These are phyloP conservation scores for Tetrapisispora nanseiensis DNA, from an alignment of 805 yeast genomes.

Conservation along the genomic window DNA sequence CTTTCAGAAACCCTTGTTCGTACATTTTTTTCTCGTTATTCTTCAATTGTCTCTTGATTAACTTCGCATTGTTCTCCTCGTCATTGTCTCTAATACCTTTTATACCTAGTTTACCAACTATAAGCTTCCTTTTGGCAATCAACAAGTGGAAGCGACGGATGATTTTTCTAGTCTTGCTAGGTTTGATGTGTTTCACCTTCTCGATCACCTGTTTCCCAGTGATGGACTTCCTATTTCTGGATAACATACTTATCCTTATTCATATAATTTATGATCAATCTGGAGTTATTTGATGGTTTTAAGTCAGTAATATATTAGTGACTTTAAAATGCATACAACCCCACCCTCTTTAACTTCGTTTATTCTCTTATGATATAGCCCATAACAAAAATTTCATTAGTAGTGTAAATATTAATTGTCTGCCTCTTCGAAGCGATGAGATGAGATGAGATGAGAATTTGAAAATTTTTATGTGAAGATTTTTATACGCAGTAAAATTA, in stretches of 20 bases:
- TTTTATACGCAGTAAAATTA: no score
- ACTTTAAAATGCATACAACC: no score
- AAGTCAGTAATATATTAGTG: no score
- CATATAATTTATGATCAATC: no score
- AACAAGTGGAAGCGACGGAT: conserved; percentile 72
- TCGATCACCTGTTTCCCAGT: conserved; percentile 29
- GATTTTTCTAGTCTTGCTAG: conserved; percentile 59
- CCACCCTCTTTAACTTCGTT: no score
- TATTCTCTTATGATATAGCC: no score
- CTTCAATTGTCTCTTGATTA: conserved; percentile 10
- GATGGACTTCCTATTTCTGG: conserved; percentile 26
- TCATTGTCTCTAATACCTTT: conserved; percentile 9
- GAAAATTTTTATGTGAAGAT: not conserved
- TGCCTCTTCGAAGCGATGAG: conserved; percentile 9
- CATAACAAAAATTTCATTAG: no score
- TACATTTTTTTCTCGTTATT: not conserved
- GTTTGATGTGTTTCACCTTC: conserved; percentile 40
- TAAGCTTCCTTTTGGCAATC: conserved; percentile 42
- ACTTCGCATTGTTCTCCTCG: conserved; percentile 15
- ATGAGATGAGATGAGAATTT: not conserved
- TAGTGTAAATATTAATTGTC: no score
- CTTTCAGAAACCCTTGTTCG: not conserved
- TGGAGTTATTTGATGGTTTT: no score
- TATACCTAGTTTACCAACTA: conserved; percentile 30
- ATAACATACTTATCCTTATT: conserved; percentile 18